A percentile compares a stretch with the other conserved stretches of the same genome.
Evolutionary conservation across 2,329 filamentous ascomycete species (phyloP).

Genomic region (Scedosporium boydii): DNA sequence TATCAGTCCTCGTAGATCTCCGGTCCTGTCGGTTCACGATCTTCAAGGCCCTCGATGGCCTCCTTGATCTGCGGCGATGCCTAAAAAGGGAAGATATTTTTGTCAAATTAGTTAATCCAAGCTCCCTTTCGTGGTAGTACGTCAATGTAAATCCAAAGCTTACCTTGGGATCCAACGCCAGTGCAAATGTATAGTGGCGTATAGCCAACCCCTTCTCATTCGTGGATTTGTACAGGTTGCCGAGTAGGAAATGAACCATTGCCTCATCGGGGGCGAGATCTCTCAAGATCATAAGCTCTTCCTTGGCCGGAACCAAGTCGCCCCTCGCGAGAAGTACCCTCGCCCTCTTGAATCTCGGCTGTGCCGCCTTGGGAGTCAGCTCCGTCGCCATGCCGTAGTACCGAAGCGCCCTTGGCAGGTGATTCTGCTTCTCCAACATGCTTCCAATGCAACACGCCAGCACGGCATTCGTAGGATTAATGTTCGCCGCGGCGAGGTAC

Average conservation of each 20-base stretch:
- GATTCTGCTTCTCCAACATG: constrained; percentile 80
- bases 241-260: constrained; percentile 90
- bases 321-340: constrained; percentile 70
- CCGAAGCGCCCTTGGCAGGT: constrained; percentile 65
- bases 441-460: constrained; percentile 87
- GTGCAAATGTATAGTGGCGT: constrained; percentile 84
- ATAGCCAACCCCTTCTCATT: constrained; percentile 73
- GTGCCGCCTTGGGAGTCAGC: constrained; percentile 68
- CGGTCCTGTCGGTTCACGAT: constrained; percentile 27
- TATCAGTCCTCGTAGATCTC: background rate
- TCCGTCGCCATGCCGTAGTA: constrained; percentile 78
- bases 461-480: constrained; percentile 91
- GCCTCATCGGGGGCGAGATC: constrained; percentile 90
- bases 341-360: constrained; percentile 90
- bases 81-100: constrained; percentile 33
- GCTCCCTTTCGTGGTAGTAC: background rate
- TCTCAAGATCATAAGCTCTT: constrained; percentile 79
- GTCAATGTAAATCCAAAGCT: constrained; percentile 15
- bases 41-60: constrained; percentile 85
- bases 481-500: constrained; percentile 76
- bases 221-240: constrained; percentile 67
- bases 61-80: constrained; percentile 92
- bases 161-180: constrained; percentile 96
- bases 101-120: constrained; percentile 12
- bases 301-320: constrained; percentile 62